Evolutionary conservation across 768 basidiomycete species (phyloP).

Genomic region (Rhizopogon vulgaris): DNA sequence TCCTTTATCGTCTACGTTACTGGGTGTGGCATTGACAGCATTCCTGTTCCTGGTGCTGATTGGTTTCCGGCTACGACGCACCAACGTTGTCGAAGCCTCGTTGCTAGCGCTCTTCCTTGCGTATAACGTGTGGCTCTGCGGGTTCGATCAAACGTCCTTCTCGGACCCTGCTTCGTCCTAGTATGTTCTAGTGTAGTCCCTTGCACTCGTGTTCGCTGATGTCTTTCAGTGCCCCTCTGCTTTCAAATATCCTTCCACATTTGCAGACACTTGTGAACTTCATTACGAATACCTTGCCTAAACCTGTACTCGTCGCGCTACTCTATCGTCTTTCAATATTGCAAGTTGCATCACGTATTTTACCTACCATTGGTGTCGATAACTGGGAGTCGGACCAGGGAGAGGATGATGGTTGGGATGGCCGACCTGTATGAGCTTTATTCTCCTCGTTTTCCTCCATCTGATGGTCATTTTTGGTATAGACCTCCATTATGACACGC

Average conservation of each 20-base stretch:
- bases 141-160: constrained; percentile 68
- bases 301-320: constrained; percentile 74
- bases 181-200: constrained; percentile 35
- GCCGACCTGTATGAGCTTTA: constrained; percentile 51
- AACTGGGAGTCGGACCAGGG: constrained; percentile 68
- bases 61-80: constrained; percentile 81
- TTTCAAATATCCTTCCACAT: constrained; percentile 77
- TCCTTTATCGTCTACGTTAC: constrained; percentile 80
- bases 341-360: constrained; percentile 74
- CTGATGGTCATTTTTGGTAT: constrained; percentile 21
- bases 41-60: constrained; percentile 89
- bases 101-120: constrained; percentile 84
- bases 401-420: constrained; percentile 58
- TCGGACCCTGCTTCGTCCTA: constrained; percentile 72
- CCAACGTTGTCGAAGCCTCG: constrained; percentile 90
- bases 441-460: not conserved
- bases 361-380: constrained; percentile 80
- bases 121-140: constrained; percentile 88
- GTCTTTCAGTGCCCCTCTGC: constrained; percentile 55
- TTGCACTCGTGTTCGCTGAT: constrained; percentile 5
- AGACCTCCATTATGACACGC: constrained; percentile 75
- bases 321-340: constrained; percentile 76
- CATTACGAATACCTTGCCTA: constrained; percentile 78
- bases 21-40: constrained; percentile 83
- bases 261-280: constrained; percentile 76